Base-by-base conservation (phyloP, 192 early-diverging fungal genomes). In the Coemansia sp. region DNA sequence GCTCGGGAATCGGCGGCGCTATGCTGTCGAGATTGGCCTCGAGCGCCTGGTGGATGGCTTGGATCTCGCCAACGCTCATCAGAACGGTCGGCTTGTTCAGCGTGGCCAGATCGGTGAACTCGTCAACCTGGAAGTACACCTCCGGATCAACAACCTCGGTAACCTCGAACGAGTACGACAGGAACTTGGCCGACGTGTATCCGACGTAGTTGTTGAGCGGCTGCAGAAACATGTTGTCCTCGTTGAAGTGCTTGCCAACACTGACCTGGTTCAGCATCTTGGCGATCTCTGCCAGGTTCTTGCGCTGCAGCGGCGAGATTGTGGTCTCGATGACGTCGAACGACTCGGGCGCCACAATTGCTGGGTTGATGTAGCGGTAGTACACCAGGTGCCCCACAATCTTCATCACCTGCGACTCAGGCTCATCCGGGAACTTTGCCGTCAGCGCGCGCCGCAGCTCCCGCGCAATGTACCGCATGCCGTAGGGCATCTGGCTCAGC, bases 331-430 rank as follows among this genome's bases (percentile, higher is more conserved):
- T 91, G 54, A 98, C 93, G 70, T 96, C 95, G 62, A 94, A 98
- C 19, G 88, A 87, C 68, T 99, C 98, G 27, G 98, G 98, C 20
- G 97, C 93, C 80, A 95, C 87, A 61, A 99, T 97, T 4, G 92
- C 96, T 20, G 98, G 98, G 77, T 94, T 98, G 70, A 99, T 91
- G 76, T 98, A 99, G 36, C 95, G 88, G 76, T 99, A 98, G 82
- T 96, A 99, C 23, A 99, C 87, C 61, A 98, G 78, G 60, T 99
- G 92, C 3, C 96, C 95, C 30, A 99, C 87, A 31, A 95, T 84
- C 67, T 89, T 91, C 54, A 89, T 86, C 45, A 98, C 90, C 57
- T 91, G 88, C 28, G 84, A 84, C 53, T 92, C 89, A 10, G 85
- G 72, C 67, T 92, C 87, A 0, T 87, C 78, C 0, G 89, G 90